Evolutionary conservation across 1,139 yeast genomes (phyloP).

Genomic region (Blastobotrys ciferrii): DNA sequence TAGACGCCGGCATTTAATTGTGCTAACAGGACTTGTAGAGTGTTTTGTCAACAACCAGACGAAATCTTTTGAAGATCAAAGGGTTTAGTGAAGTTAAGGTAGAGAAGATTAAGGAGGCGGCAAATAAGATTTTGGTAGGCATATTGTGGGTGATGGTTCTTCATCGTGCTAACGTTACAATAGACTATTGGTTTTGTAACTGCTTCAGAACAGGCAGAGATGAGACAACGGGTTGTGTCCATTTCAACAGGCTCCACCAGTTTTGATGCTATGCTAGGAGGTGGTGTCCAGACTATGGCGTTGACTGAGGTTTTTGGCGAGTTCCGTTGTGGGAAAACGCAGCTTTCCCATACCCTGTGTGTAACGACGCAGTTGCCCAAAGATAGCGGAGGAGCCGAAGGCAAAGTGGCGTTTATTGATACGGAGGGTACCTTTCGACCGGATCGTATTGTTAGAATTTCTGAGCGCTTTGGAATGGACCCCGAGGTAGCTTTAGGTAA

Average conservation of each 20-base stretch:
- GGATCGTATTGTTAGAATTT: conserved; percentile 50
- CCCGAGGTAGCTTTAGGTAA: conserved; percentile 52
- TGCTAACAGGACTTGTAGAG: conserved; percentile 36
- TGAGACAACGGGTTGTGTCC: conserved; percentile 46
- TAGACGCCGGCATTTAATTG: not conserved
- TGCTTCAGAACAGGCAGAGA: conserved; percentile 51
- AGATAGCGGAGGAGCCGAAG: conserved; percentile 58
- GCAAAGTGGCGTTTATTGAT: conserved; percentile 59
- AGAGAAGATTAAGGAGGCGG: conserved; percentile 62
- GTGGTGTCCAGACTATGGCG: conserved; percentile 61
- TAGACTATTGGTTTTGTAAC: conserved; percentile 51
- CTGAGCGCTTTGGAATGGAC: conserved; percentile 54
- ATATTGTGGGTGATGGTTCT: conserved; percentile 20
- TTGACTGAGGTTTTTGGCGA: conserved; percentile 64
- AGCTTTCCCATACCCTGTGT: conserved; percentile 58
- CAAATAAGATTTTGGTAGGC: conserved; percentile 47
- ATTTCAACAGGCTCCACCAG: conserved; percentile 56
- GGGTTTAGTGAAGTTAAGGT: conserved; percentile 59
- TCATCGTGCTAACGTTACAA: not conserved
- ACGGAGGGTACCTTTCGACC: conserved; percentile 49
- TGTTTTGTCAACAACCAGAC: conserved; percentile 52
- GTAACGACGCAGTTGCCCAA: conserved; percentile 57
- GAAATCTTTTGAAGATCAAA: conserved; percentile 52
- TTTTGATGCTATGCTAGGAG: conserved; percentile 54
- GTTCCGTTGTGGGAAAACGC: conserved; percentile 61